Conservation (phyloP, 768 basidiomycete genomes). For the Coprinopsis strossmayeri region DNA sequence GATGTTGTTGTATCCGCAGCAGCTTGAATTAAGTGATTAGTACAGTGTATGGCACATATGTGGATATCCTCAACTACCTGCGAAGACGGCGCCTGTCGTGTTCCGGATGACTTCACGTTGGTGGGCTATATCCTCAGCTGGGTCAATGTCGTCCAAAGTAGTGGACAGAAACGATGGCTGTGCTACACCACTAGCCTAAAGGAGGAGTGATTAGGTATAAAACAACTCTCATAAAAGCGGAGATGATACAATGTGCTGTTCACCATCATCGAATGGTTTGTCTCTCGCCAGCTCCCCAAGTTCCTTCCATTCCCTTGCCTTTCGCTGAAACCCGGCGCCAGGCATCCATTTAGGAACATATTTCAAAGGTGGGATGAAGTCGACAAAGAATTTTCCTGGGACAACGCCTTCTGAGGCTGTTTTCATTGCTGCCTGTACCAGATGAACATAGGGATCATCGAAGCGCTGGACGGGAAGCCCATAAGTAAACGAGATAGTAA, state of each 20-base stretch:
- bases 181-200: background rate
- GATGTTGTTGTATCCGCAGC: too few relatives aligned
- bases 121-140: too few relatives aligned
- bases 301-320: constrained; percentile 36
- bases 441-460: constrained; percentile 36
- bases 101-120: too few relatives aligned
- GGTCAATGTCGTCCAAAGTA: too few relatives aligned
- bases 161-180: too few relatives aligned
- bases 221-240: background rate
- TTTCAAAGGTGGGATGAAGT: constrained; percentile 24
- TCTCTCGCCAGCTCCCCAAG: constrained; percentile 25
- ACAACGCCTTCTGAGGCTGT: constrained; percentile 15
- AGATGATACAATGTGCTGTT: constrained; percentile 14
- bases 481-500: constrained; percentile 49
- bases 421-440: constrained; percentile 30
- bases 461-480: too few relatives aligned
- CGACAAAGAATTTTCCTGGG: constrained; percentile 28
- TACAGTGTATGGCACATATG: too few relatives aligned
- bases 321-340: constrained; percentile 46
- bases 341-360: constrained; percentile 50
- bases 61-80: too few relatives aligned
- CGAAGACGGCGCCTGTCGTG: too few relatives aligned
- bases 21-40: too few relatives aligned
- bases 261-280: constrained; percentile 22
- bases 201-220: too few relatives aligned